Evolutionary conservation across 176 grass and related monocot species (phyloP).

Genomic region (Triticum urartu): DNA sequence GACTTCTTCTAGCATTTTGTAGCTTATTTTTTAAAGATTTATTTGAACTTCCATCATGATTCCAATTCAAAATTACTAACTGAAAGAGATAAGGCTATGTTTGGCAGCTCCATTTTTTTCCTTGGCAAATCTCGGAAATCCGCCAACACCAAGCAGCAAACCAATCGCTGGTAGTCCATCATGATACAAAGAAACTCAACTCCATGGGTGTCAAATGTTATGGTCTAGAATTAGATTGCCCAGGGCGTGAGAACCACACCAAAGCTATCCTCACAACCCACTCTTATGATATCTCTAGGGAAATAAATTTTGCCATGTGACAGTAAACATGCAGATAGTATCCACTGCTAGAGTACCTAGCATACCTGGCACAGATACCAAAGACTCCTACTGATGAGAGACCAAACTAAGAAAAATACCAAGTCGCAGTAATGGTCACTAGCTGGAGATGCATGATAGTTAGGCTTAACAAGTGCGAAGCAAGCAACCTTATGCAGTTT

Average conservation of each 20-base stretch:
- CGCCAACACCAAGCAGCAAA: background rate
- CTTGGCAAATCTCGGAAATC: background rate
- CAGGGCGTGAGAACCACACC: background rate
- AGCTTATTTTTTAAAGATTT: background rate
- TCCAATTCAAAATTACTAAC: background rate
- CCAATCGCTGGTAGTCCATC: background rate
- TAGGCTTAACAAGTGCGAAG: background rate
- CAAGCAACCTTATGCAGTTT: background rate
- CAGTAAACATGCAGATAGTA: background rate
- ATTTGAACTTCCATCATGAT: background rate
- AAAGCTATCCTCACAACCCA: background rate
- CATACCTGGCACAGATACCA: background rate
- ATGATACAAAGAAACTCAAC: background rate
- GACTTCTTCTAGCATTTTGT: background rate
- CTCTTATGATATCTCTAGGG: background rate
- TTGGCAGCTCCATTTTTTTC: no score
- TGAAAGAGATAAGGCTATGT: background rate
- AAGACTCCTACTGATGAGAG: background rate
- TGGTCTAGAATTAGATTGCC: background rate
- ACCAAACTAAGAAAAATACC: background rate
- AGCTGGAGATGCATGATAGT: background rate
- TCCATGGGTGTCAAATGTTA: background rate
- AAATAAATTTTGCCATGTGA: background rate
- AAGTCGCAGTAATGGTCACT: background rate
- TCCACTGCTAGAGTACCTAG: background rate